Evolutionary conservation across 441 rosid species (phyloP).

Genomic region (Populus hybrid): DNA sequence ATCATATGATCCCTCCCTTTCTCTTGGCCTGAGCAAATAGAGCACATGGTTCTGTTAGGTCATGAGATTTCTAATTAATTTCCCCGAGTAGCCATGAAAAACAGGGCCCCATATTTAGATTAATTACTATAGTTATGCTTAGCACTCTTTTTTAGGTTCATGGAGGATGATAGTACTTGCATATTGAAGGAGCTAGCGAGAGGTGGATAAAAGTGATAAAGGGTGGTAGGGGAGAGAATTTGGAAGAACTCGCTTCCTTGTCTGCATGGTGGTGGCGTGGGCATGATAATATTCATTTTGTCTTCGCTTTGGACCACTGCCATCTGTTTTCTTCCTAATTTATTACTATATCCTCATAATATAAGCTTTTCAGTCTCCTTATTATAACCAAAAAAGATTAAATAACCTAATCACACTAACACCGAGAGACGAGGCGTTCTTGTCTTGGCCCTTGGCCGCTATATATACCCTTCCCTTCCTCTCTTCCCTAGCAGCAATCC

Average conservation of each 20-base stretch:
- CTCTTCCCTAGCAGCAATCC: too few relatives aligned
- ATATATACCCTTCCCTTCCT: neutral
- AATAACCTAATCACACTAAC: neutral
- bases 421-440: neutral
- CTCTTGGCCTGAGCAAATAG: neutral
- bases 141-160: constrained; percentile 4
- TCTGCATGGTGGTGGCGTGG: constrained; percentile 45
- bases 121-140: neutral
- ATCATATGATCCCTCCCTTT: neutral
- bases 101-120: constrained; percentile 5
- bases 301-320: constrained; percentile 42
- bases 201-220: constrained; percentile 6
- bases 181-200: neutral
- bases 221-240: neutral
- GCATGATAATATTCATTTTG: constrained; percentile 45
- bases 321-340: constrained; percentile 15
- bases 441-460: neutral
- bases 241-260: constrained; percentile 22
- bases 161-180: neutral
- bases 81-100: neutral
- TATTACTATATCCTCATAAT: neutral
- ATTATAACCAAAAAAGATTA: neutral
- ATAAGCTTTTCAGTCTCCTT: neutral
- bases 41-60: neutral
- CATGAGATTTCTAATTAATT: neutral